Conservation (phyloP, 2,329 filamentous ascomycete species). For the Emmonsiellopsis sp. region DNA sequence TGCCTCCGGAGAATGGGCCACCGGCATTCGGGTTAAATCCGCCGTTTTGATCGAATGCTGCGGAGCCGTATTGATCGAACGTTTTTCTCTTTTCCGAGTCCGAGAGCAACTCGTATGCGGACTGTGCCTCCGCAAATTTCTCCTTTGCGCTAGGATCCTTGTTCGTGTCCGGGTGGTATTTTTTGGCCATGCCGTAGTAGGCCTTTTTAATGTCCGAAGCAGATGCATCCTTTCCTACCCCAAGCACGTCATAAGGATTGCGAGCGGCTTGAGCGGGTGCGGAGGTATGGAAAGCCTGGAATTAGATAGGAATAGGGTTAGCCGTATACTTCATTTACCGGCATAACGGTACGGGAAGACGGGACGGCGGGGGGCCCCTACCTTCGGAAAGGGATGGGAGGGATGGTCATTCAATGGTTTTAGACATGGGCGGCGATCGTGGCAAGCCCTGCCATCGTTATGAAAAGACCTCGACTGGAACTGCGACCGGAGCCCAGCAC, state of each 20-base stretch:
- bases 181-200: constrained; percentile 95
- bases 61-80: constrained; percentile 81
- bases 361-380: constrained; percentile 11
- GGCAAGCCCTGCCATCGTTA: constrained; percentile 16
- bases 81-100: constrained; percentile 89
- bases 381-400: constrained; percentile 18
- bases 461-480: constrained; percentile 29
- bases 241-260: constrained; percentile 81
- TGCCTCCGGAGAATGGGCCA: constrained; percentile 47
- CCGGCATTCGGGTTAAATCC: constrained; percentile 70
- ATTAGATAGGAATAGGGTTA: not conserved
- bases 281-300: constrained; percentile 35
- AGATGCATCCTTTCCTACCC: constrained; percentile 72
- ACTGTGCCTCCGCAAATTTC: constrained; percentile 85
- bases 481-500: constrained; percentile 21
- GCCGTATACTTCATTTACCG: not conserved
- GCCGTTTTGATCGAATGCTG: constrained; percentile 56
- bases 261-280: constrained; percentile 57
- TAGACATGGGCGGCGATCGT: constrained; percentile 19
- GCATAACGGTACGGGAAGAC: not conserved
- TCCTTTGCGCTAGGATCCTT: constrained; percentile 91
- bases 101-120: constrained; percentile 86
- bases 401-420: constrained; percentile 16
- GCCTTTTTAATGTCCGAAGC: constrained; percentile 91
- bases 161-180: constrained; percentile 96